These are phyloP conservation scores for Conticribra weissflogii DNA, from an alignment of 108 stramenopile genomes.

Conservation along the genomic window DNA sequence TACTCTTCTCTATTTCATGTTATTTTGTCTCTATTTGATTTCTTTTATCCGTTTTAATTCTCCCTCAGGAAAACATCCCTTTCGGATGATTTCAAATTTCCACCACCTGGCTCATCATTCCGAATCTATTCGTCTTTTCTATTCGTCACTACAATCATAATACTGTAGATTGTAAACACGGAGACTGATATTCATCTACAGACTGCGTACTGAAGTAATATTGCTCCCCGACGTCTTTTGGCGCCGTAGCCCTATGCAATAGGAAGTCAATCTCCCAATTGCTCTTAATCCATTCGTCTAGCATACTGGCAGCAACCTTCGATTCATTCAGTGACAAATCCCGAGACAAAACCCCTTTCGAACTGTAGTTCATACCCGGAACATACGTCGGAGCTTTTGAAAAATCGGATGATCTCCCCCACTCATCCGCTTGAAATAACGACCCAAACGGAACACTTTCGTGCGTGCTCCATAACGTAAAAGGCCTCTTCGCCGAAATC, in stretches of 20 bases:
- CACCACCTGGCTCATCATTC: no score
- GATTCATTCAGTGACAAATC: slow-evolving; percentile 12
- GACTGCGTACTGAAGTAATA: slow-evolving; percentile 24
- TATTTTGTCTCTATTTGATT: no score
- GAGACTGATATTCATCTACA: slow-evolving; percentile 32
- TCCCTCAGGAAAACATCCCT: no score
- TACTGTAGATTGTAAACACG: slow-evolving; percentile 39
- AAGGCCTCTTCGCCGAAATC: slow-evolving; percentile 37
- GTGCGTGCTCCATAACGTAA: slow-evolving; percentile 34
- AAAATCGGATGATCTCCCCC: slow-evolving; percentile 45
- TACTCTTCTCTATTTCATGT: no score
- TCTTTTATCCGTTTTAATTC: no score
- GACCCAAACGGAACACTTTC: slow-evolving; percentile 5
- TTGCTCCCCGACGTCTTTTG: slow-evolving; percentile 9
- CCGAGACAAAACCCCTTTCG: slow-evolving; percentile 27
- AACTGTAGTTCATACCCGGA: slow-evolving; percentile 44
- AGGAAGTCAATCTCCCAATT: slow-evolving; percentile 44
- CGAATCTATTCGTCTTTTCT: no score
- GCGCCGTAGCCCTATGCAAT: slow-evolving; percentile 29
- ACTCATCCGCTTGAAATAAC: slow-evolving; percentile 31
- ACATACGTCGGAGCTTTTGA: slow-evolving; percentile 20
- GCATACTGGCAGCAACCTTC: slow-evolving; percentile 33
- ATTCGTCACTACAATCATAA: slow-evolving; percentile 32
- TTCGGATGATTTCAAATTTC: no score
- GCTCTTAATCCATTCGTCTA: slow-evolving; percentile 45